Conservation (phyloP, 2,329 filamentous ascomycete genomes). For the Arthrobotrys sinensis region DNA sequence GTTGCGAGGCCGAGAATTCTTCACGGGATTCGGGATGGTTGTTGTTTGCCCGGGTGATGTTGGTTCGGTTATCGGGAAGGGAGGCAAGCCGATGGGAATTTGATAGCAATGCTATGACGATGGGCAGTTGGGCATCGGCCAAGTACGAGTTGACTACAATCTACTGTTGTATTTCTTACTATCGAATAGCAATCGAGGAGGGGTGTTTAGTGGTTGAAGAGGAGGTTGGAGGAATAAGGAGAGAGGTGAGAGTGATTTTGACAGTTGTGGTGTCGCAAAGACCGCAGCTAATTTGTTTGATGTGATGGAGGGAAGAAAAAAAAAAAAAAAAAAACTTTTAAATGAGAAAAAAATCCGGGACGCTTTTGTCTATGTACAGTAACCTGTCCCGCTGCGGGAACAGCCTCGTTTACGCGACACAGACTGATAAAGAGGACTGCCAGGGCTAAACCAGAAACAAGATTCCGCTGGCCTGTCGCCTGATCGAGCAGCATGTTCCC, state of each 20-base stretch:
- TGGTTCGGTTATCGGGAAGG: slow-evolving; percentile 42
- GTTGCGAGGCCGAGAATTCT: slow-evolving; percentile 25
- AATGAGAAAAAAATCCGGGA: slow-evolving; percentile 20
- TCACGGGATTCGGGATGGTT: slow-evolving; percentile 32
- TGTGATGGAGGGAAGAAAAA: slow-evolving; percentile 30
- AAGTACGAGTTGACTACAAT: background rate
- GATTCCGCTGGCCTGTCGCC: slow-evolving; percentile 21
- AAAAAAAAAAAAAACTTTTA: slow-evolving; percentile 37
- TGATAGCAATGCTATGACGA: background rate
- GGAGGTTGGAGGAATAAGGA: slow-evolving; percentile 23
- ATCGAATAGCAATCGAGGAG: slow-evolving; percentile 18
- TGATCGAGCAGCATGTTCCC: slow-evolving; percentile 32
- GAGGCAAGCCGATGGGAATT: slow-evolving; percentile 4
- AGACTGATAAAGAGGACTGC: slow-evolving; percentile 12
- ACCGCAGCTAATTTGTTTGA: slow-evolving; percentile 40
- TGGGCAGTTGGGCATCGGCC: background rate
- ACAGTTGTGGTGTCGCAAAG: slow-evolving; percentile 34
- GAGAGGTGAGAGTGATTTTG: slow-evolving; percentile 18
- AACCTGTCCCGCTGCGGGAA: slow-evolving; percentile 34
- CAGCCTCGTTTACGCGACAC: slow-evolving; percentile 50
- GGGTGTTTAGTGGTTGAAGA: background rate
- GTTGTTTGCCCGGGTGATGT: slow-evolving; percentile 19
- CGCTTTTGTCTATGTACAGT: background rate
- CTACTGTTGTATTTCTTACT: background rate
- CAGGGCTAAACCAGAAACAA: slow-evolving; percentile 31